Evolutionary conservation across 2,329 filamentous ascomycete genomes (phyloP), one percentile per base, ranked within the genome.

Genomic region (Xylaria multiplex): DNA sequence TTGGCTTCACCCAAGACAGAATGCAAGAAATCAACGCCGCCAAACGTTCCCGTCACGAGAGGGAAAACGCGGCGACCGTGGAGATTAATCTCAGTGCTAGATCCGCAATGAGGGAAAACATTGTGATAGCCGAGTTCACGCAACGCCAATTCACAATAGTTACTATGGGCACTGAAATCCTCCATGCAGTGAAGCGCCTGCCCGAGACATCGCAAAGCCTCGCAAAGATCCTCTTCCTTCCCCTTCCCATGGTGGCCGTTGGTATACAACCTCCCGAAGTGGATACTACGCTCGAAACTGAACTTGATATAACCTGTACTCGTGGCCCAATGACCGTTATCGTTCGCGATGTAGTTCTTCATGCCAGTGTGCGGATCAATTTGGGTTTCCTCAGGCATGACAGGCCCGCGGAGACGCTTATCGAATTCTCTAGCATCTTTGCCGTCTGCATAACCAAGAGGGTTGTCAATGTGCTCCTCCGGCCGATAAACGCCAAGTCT

Each of bases 311-410:
- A 97, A 45, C 92, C 94, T 7, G 92, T 83, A 69, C 93, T 97
- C 22, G 96, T 99, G 1, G 94, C 93, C 92, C 94, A 97, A 46
- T 88, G 86, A 4, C 93, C 93, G 14, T 81, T 83, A 77, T 98
- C 95, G 74, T 97, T 98, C 66, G 95, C 90, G 71, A 99, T 98
- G 79, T 99, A 99, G 78, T 98, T 98, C 80, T 98, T 99, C 95
- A 99, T 97, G n/a, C 94, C 94, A 0, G 92, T 96, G 6, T 86
- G 81, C 40, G 81, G 81, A 74, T 96, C 92, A 63, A 96, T 86
- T 66, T 92, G 88, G 22, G 92, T 87, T 75, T 96, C 92, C 46
- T 86, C 79, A 4, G 86, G 85, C 66, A 88, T 82, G 8, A 98
- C 89, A 0, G 94, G 94, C 0, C 90, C 91, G 57, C 96, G 90